Conservation (phyloP, 768 basidiomycete genomes). For the Cystobasidium tubakii region DNA sequence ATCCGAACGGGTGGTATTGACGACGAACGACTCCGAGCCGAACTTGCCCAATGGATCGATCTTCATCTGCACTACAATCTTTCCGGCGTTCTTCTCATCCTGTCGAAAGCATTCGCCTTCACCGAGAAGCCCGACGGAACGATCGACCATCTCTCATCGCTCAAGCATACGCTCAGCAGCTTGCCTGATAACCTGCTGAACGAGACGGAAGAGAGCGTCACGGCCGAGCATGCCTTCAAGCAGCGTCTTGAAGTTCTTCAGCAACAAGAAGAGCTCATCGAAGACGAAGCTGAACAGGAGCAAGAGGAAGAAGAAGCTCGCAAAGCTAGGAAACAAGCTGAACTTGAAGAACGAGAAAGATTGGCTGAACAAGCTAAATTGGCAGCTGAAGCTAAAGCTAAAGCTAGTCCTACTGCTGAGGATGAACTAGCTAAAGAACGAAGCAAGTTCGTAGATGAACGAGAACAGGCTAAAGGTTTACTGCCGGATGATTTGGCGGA, state of each 20-base stretch:
- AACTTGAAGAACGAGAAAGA: slow-evolving; percentile 56
- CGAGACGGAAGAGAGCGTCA: slow-evolving; percentile 94
- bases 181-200: slow-evolving; percentile 91
- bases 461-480: slow-evolving; percentile 61
- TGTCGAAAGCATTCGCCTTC: slow-evolving; percentile 92
- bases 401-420: not conserved
- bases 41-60: slow-evolving; percentile 85
- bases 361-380: slow-evolving; percentile 26
- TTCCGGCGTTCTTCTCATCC: slow-evolving; percentile 84
- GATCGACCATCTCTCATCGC: slow-evolving; percentile 72
- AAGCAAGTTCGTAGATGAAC: slow-evolving; percentile 52
- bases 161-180: slow-evolving; percentile 85
- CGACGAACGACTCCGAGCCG: slow-evolving; percentile 74
- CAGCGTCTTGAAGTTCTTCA: slow-evolving; percentile 96
- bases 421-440: slow-evolving; percentile 45
- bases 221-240: slow-evolving; percentile 88
- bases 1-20: slow-evolving; percentile 61
- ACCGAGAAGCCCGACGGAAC: slow-evolving; percentile 64
- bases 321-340: slow-evolving; percentile 56
- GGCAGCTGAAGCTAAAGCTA: not conserved
- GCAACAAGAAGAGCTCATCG: slow-evolving; percentile 97
- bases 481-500: slow-evolving; percentile 65
- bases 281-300: slow-evolving; percentile 97
- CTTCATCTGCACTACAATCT: slow-evolving; percentile 80
- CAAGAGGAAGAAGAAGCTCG: slow-evolving; percentile 54